These are phyloP conservation scores for Amauroascus niger DNA, from an alignment of 2,329 filamentous ascomycete genomes.

Conservation along the genomic window DNA sequence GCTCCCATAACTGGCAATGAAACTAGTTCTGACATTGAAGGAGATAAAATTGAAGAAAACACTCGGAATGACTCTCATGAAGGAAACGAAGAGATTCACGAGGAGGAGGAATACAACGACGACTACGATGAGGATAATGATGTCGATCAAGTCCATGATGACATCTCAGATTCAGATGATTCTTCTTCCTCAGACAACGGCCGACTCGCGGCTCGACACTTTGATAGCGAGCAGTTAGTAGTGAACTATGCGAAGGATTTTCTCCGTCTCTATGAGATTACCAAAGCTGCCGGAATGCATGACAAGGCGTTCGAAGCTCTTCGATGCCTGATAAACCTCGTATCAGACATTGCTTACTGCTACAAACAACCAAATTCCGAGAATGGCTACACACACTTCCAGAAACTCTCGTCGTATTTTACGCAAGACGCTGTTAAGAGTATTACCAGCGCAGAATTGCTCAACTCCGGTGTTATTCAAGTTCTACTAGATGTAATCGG, in stretches of 20 bases:
- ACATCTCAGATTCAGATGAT: constrained; percentile 58
- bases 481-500: constrained; percentile 75
- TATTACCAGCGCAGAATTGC: constrained; percentile 87
- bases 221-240: constrained; percentile 42
- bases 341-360: constrained; percentile 59
- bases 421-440: constrained; percentile 80
- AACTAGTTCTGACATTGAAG: constrained; percentile 18
- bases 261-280: constrained; percentile 69
- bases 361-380: constrained; percentile 46
- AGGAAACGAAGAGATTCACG: constrained; percentile 27
- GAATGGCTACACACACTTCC: constrained; percentile 59
- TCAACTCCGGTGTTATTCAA: constrained; percentile 81
- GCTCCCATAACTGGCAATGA: constrained; percentile 9
- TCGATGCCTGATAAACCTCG: constrained; percentile 59
- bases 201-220: constrained; percentile 23
- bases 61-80: constrained; percentile 31
- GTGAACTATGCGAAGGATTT: constrained; percentile 74
- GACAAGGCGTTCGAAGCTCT: constrained; percentile 70
- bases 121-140: constrained; percentile 40
- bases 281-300: constrained; percentile 63
- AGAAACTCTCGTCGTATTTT: constrained; percentile 69
- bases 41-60: constrained; percentile 22
- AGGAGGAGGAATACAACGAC: constrained; percentile 45
- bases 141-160: constrained; percentile 34
- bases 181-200: constrained; percentile 48